A percentile compares a stretch with the other conserved stretches of the same genome.
phyloP scores from a whole-genome alignment of 2,329 filamentous ascomycete genomes.

The Thielaviopsis ethacetica region DNA sequence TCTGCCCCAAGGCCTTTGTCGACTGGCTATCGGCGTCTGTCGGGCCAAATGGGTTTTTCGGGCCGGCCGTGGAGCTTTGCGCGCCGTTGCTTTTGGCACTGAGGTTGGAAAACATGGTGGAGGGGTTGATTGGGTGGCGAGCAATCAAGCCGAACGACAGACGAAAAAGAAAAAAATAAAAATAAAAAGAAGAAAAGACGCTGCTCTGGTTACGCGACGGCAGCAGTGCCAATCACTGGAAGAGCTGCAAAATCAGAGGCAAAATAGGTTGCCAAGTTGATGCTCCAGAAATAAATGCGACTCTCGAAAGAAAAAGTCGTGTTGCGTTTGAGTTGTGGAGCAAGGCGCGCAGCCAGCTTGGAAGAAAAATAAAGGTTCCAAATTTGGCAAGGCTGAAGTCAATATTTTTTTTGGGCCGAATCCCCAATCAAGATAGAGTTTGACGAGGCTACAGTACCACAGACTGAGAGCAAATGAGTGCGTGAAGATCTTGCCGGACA shows the following conservation, averaged over 20 bases:
- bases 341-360: not conserved
- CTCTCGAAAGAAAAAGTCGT: not conserved
- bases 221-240: not conserved
- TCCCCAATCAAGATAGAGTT: not conserved
- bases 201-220: not conserved
- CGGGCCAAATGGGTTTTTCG: constrained; percentile 28
- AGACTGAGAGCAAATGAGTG: not conserved
- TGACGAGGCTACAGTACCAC: not conserved
- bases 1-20: not conserved
- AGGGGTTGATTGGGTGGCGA: not conserved
- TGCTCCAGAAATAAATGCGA: not conserved
- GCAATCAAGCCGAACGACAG: not conserved
- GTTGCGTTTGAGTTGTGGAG: not conserved
- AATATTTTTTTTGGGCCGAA: not conserved
- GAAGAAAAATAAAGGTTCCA: not conserved
- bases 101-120: not conserved
- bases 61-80: constrained; percentile 25
- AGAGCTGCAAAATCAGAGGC: not conserved
- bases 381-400: not conserved
- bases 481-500: not conserved
- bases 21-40: constrained; percentile 10
- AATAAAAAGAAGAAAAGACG: not conserved
- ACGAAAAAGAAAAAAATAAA: not conserved
- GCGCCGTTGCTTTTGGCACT: constrained; percentile 8
- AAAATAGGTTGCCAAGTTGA: not conserved